Conservation (phyloP, 202 grass and related monocot species). For the Setaria italica region DNA sequence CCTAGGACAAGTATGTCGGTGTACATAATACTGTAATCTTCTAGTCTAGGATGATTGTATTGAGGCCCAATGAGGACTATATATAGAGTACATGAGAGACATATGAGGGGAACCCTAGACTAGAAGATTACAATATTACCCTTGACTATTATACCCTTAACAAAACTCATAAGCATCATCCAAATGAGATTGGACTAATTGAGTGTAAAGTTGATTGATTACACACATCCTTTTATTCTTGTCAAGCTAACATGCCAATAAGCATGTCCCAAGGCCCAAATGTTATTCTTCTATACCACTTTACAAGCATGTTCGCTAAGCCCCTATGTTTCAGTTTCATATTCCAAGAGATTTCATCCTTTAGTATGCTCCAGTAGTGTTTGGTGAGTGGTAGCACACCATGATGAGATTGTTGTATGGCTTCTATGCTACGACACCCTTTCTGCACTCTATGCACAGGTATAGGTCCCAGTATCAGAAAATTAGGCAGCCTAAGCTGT, state of each 20-base stretch:
- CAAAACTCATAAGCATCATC: not conserved
- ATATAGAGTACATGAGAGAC: too few relatives aligned
- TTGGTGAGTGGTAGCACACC: slow-evolving; percentile 48
- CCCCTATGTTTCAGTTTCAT: slow-evolving; percentile 15
- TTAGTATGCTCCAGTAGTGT: slow-evolving; percentile 17
- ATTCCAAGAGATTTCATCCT: slow-evolving; percentile 18
- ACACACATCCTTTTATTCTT: not conserved
- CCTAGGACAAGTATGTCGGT: not conserved
- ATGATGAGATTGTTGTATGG: slow-evolving; percentile 28
- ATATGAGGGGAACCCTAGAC: too few relatives aligned
- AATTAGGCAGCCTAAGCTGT: slow-evolving; percentile 25
- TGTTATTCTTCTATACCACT: slow-evolving; percentile 16
- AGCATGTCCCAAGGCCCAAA: not conserved
- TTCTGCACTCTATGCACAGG: not conserved
- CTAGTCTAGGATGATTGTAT: too few relatives aligned
- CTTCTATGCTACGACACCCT: slow-evolving; percentile 7
- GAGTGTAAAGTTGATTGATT: slow-evolving; percentile 6
- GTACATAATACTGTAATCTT: too few relatives aligned
- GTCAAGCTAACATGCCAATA: slow-evolving; percentile 20
- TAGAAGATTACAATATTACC: too few relatives aligned
- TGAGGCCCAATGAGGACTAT: too few relatives aligned
- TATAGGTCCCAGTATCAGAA: slow-evolving; percentile 32
- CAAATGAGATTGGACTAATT: not conserved
- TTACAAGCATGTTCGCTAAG: slow-evolving; percentile 7
- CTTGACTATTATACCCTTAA: too few relatives aligned